Evolutionary conservation across 345 rosid genomes (phyloP).

Genomic region (Brassica carinata): DNA sequence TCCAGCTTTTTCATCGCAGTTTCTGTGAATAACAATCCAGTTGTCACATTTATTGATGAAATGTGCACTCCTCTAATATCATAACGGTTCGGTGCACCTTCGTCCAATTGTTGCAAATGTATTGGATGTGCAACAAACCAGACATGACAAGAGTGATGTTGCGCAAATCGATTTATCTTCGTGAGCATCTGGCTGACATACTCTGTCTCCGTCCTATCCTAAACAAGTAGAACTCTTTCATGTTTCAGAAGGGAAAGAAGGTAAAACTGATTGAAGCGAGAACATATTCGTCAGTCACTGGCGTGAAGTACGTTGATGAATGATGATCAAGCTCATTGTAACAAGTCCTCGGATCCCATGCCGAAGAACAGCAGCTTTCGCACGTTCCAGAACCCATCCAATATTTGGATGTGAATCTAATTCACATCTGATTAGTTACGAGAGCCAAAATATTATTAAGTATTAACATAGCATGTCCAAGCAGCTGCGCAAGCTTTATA

Average conservation of each 20-base stretch:
- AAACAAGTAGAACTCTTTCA: neutral
- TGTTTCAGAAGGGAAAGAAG: neutral
- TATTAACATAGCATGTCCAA: neutral
- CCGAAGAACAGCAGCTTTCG: constrained; percentile 85
- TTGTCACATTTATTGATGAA: constrained; percentile 97
- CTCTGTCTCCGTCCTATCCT: constrained; percentile 90
- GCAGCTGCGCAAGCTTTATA: neutral
- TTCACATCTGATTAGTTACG: constrained; percentile 65
- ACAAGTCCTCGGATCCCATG: constrained; percentile 94
- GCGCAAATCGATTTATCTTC: constrained; percentile 85
- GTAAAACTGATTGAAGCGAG: neutral
- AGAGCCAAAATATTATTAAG: neutral
- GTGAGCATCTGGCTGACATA: constrained; percentile 99
- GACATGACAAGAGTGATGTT: constrained; percentile 87
- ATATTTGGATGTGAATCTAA: constrained; percentile 85
- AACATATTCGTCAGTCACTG: constrained; percentile 54
- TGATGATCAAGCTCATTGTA: constrained; percentile 95
- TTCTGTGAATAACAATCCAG: constrained; percentile 87
- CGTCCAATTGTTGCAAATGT: constrained; percentile 86
- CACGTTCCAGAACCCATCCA: constrained; percentile 86
- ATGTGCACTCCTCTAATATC: constrained; percentile 99
- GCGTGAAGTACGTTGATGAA: constrained; percentile 59
- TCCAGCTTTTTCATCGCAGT: constrained; percentile 80
- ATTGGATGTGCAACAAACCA: constrained; percentile 99
- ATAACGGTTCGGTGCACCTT: constrained; percentile 81